Evolutionary conservation across 306 rosid genomes (phyloP), one percentile per base, ranked within the genome.

Genomic region (Begonia fuchsioides): DNA sequence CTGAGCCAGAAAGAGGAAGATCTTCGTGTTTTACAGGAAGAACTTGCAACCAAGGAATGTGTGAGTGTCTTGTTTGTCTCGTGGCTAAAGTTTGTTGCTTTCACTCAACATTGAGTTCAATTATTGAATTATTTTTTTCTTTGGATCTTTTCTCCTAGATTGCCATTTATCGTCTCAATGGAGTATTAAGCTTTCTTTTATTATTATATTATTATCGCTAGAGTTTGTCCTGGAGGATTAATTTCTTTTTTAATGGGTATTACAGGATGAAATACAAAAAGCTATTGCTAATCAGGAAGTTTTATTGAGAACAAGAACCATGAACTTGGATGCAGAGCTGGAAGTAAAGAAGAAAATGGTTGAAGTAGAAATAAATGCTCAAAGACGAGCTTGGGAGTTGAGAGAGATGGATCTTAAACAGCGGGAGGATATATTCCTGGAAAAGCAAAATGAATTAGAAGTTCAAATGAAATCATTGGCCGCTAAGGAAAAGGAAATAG

Each of bases 371-470:
- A 78, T 90, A 68, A 94, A 79, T 60, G 39, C 77, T 35, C 84
- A 76, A 71, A 76, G 87, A 71, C 68, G 95, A 61, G 84, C 95
- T 47, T 90, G 98, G 98, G 98, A 90, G 75, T 75, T 90, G 69
- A 79, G 74, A 71, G 98, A 90, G 72, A 84, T 90, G 61, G 98
- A 90, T 68, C 95, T 84, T 50, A 81, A 67, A 52, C 97, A 84
- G 45, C 60, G 66, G 55, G 82, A 79, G 55, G 84, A 81, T 49
- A 76, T 76, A 64, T 43, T 81, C 57, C 54, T 48, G 45, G 95
- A 84, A 71, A 81, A 60, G 73, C 92, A 84, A 58, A 69, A 84
- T 62, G 95, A 79, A 39, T 56, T 84, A 66, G 95, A 79, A 59
- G 75, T 68, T 65, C 75, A 72, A 61, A 61, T 86, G 47, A 76